phyloP scores from a whole-genome alignment of 345 rosid species.

The Durio zibethinus region DNA sequence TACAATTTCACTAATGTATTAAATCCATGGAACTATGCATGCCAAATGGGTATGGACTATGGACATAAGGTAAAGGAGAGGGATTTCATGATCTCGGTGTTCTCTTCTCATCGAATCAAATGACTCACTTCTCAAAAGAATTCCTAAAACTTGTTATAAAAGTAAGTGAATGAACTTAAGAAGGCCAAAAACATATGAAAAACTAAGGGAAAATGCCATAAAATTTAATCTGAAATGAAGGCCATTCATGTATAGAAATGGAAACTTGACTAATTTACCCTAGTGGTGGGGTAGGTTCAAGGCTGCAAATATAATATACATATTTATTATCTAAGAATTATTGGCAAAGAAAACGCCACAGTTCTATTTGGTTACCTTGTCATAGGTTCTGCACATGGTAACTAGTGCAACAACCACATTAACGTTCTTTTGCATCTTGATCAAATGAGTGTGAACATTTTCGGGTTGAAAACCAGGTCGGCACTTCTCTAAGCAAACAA shows the following conservation, averaged over 20 bases:
- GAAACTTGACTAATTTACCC: neutral
- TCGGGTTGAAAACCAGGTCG: slow-evolving; percentile 36
- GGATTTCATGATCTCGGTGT: neutral
- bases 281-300: neutral
- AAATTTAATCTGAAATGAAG: neutral
- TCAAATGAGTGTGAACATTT: slow-evolving; percentile 43
- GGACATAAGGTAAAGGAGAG: neutral
- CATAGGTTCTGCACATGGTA: slow-evolving; percentile 58
- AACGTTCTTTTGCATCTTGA: slow-evolving; percentile 50
- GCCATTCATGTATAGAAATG: neutral
- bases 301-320: neutral
- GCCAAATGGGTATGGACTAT: neutral
- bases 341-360: slow-evolving; percentile 6
- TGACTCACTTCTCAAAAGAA: no score
- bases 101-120: no score
- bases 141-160: no score
- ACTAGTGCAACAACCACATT: slow-evolving; percentile 69
- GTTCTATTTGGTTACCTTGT: slow-evolving; percentile 48
- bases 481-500: slow-evolving; percentile 36
- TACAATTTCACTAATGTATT: neutral
- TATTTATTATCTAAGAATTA: neutral
- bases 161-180: neutral
- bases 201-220: neutral
- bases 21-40: neutral
- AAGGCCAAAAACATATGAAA: neutral